These are phyloP conservation scores for Pseudocercospora pini-densiflorae DNA, from an alignment of 2,329 filamentous ascomycete genomes.

Conservation along the genomic window DNA sequence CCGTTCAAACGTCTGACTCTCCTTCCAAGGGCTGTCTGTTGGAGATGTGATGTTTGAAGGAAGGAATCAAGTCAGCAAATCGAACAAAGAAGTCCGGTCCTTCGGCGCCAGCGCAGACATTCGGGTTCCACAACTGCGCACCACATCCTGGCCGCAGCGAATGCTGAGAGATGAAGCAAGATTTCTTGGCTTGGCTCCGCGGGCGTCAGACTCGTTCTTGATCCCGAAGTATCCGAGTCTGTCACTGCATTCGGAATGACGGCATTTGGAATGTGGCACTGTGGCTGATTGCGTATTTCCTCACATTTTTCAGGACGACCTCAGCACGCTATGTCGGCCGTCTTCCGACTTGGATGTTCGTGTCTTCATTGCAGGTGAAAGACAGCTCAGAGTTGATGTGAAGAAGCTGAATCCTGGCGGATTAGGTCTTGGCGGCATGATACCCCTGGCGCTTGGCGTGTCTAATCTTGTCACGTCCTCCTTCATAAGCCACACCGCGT, in stretches of 20 bases:
- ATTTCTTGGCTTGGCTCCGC: slow-evolving; percentile 5
- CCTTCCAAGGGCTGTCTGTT: neutral
- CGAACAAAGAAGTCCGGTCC: neutral
- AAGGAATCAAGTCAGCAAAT: slow-evolving; percentile 2
- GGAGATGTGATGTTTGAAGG: slow-evolving; percentile 3
- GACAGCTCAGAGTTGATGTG: neutral
- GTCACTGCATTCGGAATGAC: neutral
- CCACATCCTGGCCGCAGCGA: neutral
- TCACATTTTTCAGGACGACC: no score
- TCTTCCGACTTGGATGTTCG: neutral
- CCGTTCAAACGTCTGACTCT: neutral
- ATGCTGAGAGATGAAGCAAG: neutral
- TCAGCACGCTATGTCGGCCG: no score
- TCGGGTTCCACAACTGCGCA: neutral
- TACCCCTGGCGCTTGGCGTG: neutral
- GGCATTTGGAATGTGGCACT: neutral
- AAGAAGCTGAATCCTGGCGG: neutral
- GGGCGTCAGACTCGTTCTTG: neutral
- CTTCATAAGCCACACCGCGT: no score
- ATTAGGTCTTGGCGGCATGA: neutral
- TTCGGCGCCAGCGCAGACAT: slow-evolving; percentile 4
- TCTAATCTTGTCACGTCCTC: neutral
- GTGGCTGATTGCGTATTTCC: neutral
- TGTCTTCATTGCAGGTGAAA: no score
- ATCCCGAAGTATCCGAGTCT: neutral